Base-by-base conservation (phyloP, 768 basidiomycete genomes). In the Boletus sp. region DNA sequence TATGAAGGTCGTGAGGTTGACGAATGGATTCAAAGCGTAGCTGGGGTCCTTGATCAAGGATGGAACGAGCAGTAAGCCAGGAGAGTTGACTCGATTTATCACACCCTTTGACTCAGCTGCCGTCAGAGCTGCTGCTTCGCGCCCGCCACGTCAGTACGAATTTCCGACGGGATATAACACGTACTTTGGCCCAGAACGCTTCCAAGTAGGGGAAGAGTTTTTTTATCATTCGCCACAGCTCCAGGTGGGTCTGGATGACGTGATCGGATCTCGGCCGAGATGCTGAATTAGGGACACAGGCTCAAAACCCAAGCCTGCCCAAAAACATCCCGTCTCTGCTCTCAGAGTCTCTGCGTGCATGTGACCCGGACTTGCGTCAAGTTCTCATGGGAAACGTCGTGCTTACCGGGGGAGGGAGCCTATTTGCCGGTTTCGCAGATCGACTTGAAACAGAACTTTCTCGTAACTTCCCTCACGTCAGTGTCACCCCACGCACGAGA, bases 111-210 rank as follows among this genome's bases (percentile, higher is more conserved):
- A 69, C 20, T 11, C 40, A 20, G 20, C 37, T 30, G 14, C 10
- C 46, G 36, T n/a, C 66, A 92, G 90, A 61, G 76, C 75, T 48
- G 88, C 85, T 44, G 75, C 78, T 12, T 72, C 78, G 52, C 81
- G 84, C 40, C 81, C 82, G 7, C 70, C 77, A 40, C 81, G 81
- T 60, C 87, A 83, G 61, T 98, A 96, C 75, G 97, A 99, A 75
- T 98, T 99, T 76, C 92, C 97, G 0, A 93, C 92, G 35, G 97
- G 97, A 1, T 98, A 85, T 75, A 92, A 87, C 67, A 79, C 84
- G 10, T 86, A 85, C 66, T 97, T 94, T 73, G 90, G 88, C 0
- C 66, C 80, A 9, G 92, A 98, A 67, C 83, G 96, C 35, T 91
- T 85, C 71, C 77, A 80, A 55, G 85, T 93, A 14, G 90, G 94